Base-by-base conservation (phyloP, 495 filamentous ascomycete genomes). In the Lophiostoma macrostomum region DNA sequence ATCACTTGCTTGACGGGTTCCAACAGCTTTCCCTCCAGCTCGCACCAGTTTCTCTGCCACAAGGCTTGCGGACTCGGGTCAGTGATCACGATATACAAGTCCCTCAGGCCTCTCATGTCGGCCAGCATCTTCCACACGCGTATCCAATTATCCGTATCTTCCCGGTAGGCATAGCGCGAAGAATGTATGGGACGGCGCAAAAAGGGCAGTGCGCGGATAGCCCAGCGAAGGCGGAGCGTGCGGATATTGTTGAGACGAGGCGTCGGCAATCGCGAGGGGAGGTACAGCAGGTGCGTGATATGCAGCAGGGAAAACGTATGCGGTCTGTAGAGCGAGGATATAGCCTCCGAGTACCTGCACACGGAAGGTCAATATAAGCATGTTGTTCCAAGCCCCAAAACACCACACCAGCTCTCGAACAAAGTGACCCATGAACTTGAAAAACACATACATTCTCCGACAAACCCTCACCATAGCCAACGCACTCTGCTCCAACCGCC, bases 291-390 rank as follows among this genome's bases (percentile, higher is more conserved):
- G 40, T 63, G 60, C 5, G 49, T 54, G 8, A 27, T 1, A 19
- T 63, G 50, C 1, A 63, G 39, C n/a, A 63, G 44, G 5, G 60
- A 58, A 37, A 63, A 63, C 12, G 53, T 58, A 28, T 58, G 42
- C 7, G 49, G 27, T 4, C 29, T 41, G 38, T 63, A 63, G 42
- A 63, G 50, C 23, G 18, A 30, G 1, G 36, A 24, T 11, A 63
- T 50, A 1, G 60, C 43, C 44, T 63, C 60, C 18, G 54, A 36
- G 39, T 58, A 63, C 22, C 59, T 62, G 35, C 12, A 20, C 12
- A 28, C 23, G 6, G 30, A 6, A 32, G 7, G 24, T 27, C 23
- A 55, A 35, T 39, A 23, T 35, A 23, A 39, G 14, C n/a, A n/a
- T n/a, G n/a, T n/a, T n/a, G n/a, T n/a, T n/a, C n/a, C n/a, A n/a